A percentile compares a stretch with the other conserved stretches of the same genome.
phyloP scores from a whole-genome alignment of 768 basidiomycete genomes.

The Phanerochaete carnosa region DNA sequence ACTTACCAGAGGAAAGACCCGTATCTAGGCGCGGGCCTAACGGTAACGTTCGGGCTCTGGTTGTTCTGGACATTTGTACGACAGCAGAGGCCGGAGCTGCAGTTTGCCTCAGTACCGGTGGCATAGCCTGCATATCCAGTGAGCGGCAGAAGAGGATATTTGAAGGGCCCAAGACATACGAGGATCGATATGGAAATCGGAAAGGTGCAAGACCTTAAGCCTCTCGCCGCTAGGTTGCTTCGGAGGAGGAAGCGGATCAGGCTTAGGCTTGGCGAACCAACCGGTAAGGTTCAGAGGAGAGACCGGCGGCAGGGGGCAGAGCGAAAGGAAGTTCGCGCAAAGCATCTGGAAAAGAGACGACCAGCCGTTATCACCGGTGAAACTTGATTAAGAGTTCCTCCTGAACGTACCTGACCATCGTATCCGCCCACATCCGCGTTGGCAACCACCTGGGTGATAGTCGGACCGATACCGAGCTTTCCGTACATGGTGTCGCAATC shows the following conservation, averaged over 20 bases:
- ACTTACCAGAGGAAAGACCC: slow-evolving; percentile 60
- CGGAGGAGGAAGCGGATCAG: slow-evolving; percentile 55
- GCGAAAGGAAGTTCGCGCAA: slow-evolving; percentile 54
- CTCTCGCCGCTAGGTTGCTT: slow-evolving; percentile 61
- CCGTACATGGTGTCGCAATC: slow-evolving; percentile 50
- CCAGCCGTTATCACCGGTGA: background rate
- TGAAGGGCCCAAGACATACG: slow-evolving; percentile 48
- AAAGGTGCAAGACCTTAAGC: slow-evolving; percentile 73
- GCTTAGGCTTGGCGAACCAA: slow-evolving; percentile 80
- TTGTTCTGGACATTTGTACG: slow-evolving; percentile 49
- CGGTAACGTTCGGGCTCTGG: slow-evolving; percentile 44
- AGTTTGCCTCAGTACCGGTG: slow-evolving; percentile 70
- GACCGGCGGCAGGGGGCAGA: slow-evolving; percentile 57
- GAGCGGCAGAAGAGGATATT: background rate
- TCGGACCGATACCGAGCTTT: slow-evolving; percentile 46
- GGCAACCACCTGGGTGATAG: slow-evolving; percentile 68
- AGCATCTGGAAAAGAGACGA: slow-evolving; percentile 37
- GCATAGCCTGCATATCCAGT: slow-evolving; percentile 47
- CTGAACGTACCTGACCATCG: slow-evolving; percentile 61
- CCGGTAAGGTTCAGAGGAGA: slow-evolving; percentile 57
- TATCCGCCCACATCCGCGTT: slow-evolving; percentile 69
- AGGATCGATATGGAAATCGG: slow-evolving; percentile 75
- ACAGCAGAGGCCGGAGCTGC: slow-evolving; percentile 66
- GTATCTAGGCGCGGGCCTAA: slow-evolving; percentile 64
- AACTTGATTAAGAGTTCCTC: background rate